These are phyloP conservation scores for Termitomyces sp. DNA, from an alignment of 768 basidiomycete species.

Conservation along the genomic window DNA sequence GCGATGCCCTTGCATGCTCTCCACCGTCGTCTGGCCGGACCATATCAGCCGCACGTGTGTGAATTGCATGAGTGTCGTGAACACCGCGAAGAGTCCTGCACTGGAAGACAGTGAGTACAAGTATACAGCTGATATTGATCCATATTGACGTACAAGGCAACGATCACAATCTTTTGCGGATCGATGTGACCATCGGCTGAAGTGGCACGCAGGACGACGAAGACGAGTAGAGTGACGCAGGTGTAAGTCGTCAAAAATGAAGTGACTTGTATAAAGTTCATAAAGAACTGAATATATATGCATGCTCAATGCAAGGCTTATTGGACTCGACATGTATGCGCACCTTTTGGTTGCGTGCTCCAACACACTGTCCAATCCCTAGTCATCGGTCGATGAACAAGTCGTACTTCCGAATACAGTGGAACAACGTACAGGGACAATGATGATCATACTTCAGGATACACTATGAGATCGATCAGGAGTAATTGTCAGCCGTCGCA, in stretches of 20 bases:
- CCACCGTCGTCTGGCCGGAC: conserved; percentile 74
- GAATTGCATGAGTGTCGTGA: conserved; percentile 53
- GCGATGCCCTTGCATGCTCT: conserved; percentile 55
- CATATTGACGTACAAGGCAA: conserved; percentile 59
- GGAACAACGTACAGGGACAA: conserved; percentile 69
- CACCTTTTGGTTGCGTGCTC: conserved; percentile 88
- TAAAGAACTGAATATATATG: conserved; percentile 61
- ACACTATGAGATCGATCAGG: conserved; percentile 45
- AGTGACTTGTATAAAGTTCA: conserved; percentile 73
- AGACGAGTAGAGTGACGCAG: conserved; percentile 55
- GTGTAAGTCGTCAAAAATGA: conserved; percentile 60
- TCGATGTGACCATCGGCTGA: conserved; percentile 38
- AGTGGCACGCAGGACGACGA: conserved; percentile 37
- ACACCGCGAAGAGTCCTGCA: conserved; percentile 67
- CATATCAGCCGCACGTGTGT: conserved; percentile 63
- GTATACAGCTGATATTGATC: neutral
- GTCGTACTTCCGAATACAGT: neutral
- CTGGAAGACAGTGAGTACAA: conserved; percentile 33
- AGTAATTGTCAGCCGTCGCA: conserved; percentile 5
- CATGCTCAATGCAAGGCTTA: neutral
- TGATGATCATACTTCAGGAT: conserved; percentile 86
- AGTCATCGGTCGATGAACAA: neutral
- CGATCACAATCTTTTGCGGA: conserved; percentile 66
- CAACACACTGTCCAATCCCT: conserved; percentile 96
- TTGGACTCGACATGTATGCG: neutral